A percentile compares a stretch with the other conserved stretches of the same genome.
Evolutionary conservation across 2,329 filamentous ascomycete genomes (phyloP).

Genomic region (Capronia americana): DNA sequence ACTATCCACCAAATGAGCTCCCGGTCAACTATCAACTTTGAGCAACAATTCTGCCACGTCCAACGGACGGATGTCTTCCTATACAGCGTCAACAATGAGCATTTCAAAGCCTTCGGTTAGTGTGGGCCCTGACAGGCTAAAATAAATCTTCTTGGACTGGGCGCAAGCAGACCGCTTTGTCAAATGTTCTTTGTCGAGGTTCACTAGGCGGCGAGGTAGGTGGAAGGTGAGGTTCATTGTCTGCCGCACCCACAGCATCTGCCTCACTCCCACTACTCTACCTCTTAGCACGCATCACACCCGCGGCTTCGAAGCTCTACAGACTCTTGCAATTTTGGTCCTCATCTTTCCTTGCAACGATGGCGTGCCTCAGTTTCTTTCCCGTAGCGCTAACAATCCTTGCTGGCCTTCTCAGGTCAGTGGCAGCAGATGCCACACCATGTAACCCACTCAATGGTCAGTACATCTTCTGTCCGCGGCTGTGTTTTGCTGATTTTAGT

Average conservation of each 20-base stretch:
- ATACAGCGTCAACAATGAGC: background rate
- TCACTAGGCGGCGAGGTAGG: constrained; percentile 8
- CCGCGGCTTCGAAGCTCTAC: background rate
- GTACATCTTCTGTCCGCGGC: background rate
- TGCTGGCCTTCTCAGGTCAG: constrained; percentile 9
- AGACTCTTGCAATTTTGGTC: background rate
- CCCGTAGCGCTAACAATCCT: constrained; percentile 14
- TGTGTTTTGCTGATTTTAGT: constrained; percentile 13
- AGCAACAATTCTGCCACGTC: background rate
- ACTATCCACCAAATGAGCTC: background rate
- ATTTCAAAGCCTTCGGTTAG: background rate
- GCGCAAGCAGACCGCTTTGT: constrained; percentile 29
- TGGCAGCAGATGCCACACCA: constrained; percentile 17
- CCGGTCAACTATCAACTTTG: background rate
- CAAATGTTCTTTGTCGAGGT: constrained; percentile 20
- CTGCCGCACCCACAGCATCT: constrained; percentile 13
- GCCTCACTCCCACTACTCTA: background rate
- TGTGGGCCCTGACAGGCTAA: background rate
- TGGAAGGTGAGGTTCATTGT: constrained; percentile 23
- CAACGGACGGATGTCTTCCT: background rate
- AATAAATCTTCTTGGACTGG: background rate
- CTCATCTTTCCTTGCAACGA: background rate
- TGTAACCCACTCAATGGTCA: constrained; percentile 34
- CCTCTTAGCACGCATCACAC: background rate
- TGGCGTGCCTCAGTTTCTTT: constrained; percentile 19